Conservation (phyloP, 1,284 basidiomycete species). For the Wallemia ichthyophaga region DNA sequence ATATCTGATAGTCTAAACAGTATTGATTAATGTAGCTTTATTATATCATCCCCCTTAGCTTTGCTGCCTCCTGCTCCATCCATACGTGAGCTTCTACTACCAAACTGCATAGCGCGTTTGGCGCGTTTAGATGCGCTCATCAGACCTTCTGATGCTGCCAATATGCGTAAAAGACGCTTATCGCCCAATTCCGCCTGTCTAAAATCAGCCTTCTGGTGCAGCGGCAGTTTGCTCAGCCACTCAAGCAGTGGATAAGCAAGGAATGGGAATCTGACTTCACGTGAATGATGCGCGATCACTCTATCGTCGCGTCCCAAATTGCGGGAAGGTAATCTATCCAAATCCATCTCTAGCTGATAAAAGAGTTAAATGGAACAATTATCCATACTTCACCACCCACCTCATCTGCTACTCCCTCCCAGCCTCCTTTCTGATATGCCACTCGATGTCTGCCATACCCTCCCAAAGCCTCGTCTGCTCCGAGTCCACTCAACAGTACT, state of each 20-base stretch:
- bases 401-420: conserved; percentile 47
- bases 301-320: conserved; percentile 87
- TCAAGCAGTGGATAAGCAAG: conserved; percentile 45
- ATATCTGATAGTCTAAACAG: neutral
- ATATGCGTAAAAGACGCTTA: conserved; percentile 49
- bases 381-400: conserved; percentile 17
- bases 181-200: conserved; percentile 37
- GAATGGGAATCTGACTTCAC: conserved; percentile 72
- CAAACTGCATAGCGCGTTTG: conserved; percentile 94
- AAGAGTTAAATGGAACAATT: neutral
- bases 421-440: conserved; percentile 34
- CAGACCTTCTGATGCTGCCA: conserved; percentile 35
- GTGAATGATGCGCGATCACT: conserved; percentile 55
- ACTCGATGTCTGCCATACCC: conserved; percentile 74
- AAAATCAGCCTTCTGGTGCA: conserved; percentile 50
- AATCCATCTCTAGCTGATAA: conserved; percentile 51
- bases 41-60: conserved; percentile 11
- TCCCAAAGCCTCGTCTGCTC: conserved; percentile 79
- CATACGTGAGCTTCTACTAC: conserved; percentile 72
- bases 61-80: conserved; percentile 19
- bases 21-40: neutral
- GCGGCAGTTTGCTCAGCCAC: conserved; percentile 40
- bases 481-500: conserved; percentile 68
- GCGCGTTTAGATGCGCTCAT: conserved; percentile 34
- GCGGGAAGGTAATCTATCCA: conserved; percentile 60